Percentiles rank a stretch among this genome's conserved stretches.
Evolutionary conservation across 805 yeast genomes (phyloP).

Genomic region (Danielozyma ontarioensis): DNA sequence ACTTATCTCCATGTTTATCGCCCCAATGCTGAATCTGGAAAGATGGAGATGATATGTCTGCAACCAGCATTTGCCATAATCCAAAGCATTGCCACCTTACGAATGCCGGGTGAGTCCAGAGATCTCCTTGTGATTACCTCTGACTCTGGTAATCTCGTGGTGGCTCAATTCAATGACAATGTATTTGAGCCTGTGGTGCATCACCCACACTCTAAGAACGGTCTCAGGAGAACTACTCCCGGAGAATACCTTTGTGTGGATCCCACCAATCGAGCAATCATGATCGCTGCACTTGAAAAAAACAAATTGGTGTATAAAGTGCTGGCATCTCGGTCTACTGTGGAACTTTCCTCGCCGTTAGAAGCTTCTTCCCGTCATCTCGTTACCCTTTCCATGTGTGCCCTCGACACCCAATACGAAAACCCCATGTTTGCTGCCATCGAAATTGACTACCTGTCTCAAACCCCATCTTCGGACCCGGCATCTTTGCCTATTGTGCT

Average conservation of each 20-base stretch:
- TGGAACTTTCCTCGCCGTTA: slow-evolving; percentile 65
- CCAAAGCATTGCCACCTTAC: slow-evolving; percentile 46
- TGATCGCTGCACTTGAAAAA: slow-evolving; percentile 69
- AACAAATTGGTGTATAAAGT: slow-evolving; percentile 68
- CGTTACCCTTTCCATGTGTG: slow-evolving; percentile 50
- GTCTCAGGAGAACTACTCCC: slow-evolving; percentile 69
- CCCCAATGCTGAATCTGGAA: slow-evolving; percentile 53
- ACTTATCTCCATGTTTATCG: slow-evolving; percentile 50
- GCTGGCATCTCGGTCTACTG: slow-evolving; percentile 38
- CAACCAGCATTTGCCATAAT: slow-evolving; percentile 57
- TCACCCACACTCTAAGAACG: slow-evolving; percentile 70
- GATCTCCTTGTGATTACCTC: slow-evolving; percentile 67
- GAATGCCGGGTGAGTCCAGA: slow-evolving; percentile 45
- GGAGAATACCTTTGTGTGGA: slow-evolving; percentile 70
- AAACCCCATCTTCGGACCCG: slow-evolving; percentile 3
- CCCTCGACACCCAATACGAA: slow-evolving; percentile 71
- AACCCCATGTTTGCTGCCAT: slow-evolving; percentile 83
- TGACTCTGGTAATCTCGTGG: slow-evolving; percentile 69
- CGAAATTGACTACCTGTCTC: slow-evolving; percentile 44
- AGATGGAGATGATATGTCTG: slow-evolving; percentile 35
- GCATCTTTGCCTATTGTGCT: slow-evolving; percentile 25
- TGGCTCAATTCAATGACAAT: slow-evolving; percentile 42
- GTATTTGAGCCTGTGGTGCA: slow-evolving; percentile 46
- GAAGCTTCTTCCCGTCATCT: slow-evolving; percentile 52
- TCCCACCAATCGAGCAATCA: slow-evolving; percentile 62